These are phyloP conservation scores for Hysterium pulicare DNA, from an alignment of 2,329 filamentous ascomycete species.

Conservation along the genomic window DNA sequence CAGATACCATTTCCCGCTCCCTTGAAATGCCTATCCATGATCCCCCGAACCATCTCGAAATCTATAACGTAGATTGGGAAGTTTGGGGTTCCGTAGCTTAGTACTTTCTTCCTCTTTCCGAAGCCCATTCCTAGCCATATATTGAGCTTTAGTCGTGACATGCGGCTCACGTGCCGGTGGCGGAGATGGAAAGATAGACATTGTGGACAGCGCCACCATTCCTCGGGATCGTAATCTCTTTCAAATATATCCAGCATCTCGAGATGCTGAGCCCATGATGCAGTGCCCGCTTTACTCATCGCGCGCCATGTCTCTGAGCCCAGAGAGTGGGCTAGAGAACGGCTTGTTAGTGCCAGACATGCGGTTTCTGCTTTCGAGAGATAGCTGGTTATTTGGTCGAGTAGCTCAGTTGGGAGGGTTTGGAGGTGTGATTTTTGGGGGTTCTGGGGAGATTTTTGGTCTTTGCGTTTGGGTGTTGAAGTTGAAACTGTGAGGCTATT, in stretches of 20 bases:
- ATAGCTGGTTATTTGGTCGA: slow-evolving; percentile 5
- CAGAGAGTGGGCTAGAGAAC: slow-evolving; percentile 3
- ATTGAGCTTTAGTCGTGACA: too few relatives aligned
- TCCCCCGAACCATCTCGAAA: slow-evolving; percentile 3
- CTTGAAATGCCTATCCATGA: slow-evolving; percentile 11
- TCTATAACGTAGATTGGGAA: slow-evolving; percentile 8
- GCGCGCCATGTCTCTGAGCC: slow-evolving; percentile 5
- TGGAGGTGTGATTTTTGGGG: too few relatives aligned
- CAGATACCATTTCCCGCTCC: slow-evolving; percentile 4
- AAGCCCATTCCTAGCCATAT: too few relatives aligned
- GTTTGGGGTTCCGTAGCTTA: slow-evolving; percentile 2
- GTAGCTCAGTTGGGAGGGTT: slow-evolving; percentile 7
- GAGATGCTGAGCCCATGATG: slow-evolving; percentile 7
- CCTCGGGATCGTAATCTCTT: slow-evolving; percentile 4
- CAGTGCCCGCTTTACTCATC: slow-evolving; percentile 2
- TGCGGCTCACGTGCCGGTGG: too few relatives aligned
- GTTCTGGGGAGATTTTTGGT: too few relatives aligned
- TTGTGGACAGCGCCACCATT: slow-evolving; percentile 9
- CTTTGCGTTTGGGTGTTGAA: too few relatives aligned
- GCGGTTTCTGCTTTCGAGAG: slow-evolving; percentile 6
- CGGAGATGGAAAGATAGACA: slow-evolving; percentile 9
- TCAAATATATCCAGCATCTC: slow-evolving; percentile 9
- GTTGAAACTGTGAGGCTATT: too few relatives aligned
- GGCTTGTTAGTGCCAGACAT: slow-evolving; percentile 11
- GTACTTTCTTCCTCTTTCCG: too few relatives aligned